Conservation (phyloP, 2,329 filamentous ascomycete genomes). For the Aspergillus costaricaensis region DNA sequence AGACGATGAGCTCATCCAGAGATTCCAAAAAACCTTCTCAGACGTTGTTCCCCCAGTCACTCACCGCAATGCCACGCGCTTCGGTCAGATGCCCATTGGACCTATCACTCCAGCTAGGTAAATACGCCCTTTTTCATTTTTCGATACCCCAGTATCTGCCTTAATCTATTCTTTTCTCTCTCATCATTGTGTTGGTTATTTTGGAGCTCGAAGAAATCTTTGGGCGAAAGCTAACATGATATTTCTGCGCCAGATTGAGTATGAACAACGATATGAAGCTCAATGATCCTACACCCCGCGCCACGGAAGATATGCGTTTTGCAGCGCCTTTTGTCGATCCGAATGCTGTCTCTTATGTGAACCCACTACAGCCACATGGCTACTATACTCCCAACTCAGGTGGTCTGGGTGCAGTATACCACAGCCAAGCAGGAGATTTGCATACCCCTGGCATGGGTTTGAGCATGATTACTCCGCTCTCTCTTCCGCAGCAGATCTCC, state of each 20-base stretch:
- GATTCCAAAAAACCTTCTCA: constrained; percentile 81
- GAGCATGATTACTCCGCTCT: constrained; percentile 77
- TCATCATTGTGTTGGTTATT: not conserved
- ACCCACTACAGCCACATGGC: constrained; percentile 74
- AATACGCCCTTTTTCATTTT: not conserved
- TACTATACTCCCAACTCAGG: constrained; percentile 89
- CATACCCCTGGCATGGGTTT: constrained; percentile 78
- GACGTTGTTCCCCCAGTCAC: constrained; percentile 59
- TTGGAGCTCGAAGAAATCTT: not conserved
- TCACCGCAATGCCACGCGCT: constrained; percentile 34
- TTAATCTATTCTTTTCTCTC: not conserved
- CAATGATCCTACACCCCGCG: constrained; percentile 79
- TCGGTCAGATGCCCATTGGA: constrained; percentile 24
- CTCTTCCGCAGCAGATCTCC: constrained; percentile 70
- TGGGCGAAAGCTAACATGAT: constrained; percentile 14
- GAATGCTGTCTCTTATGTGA: constrained; percentile 76
- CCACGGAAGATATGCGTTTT: constrained; percentile 81
- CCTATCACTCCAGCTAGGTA: constrained; percentile 31
- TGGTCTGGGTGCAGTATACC: constrained; percentile 74
- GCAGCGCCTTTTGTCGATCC: constrained; percentile 87
- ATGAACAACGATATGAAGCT: constrained; percentile 63
- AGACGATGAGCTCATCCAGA: constrained; percentile 77
- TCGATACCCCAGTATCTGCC: too few relatives aligned
- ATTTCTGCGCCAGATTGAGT: constrained; percentile 42
- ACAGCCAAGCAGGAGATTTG: constrained; percentile 80